These are phyloP conservation scores for Volvox carteri DNA, from an alignment of 163 green algal species.

Conservation along the genomic window DNA sequence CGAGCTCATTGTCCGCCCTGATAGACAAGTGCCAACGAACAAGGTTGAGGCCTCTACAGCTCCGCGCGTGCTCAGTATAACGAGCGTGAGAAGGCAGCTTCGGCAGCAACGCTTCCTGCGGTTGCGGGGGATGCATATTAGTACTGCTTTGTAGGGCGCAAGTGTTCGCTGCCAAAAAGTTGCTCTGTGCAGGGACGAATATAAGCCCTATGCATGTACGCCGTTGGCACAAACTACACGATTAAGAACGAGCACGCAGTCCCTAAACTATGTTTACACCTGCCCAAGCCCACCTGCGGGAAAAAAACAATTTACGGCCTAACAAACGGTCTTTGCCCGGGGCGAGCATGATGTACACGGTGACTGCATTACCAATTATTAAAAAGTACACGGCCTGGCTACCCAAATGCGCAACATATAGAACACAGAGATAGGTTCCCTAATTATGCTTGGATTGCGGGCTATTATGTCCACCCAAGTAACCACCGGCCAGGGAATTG, in stretches of 20 bases:
- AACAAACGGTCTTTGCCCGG: too few relatives aligned
- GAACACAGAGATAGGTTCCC: background rate
- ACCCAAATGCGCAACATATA: background rate
- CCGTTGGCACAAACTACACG: too few relatives aligned
- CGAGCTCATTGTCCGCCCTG: too few relatives aligned
- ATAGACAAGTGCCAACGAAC: slow-evolving; percentile 16
- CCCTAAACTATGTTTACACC: too few relatives aligned
- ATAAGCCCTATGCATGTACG: background rate
- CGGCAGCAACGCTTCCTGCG: slow-evolving; percentile 7
- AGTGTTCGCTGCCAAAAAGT: background rate
- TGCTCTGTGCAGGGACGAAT: background rate
- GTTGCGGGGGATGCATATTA: background rate
- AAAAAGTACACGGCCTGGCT: background rate
- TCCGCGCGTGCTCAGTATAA: slow-evolving; percentile 6
- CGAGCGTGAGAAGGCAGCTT: slow-evolving; percentile 19
- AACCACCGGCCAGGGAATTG: background rate
- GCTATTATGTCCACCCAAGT: background rate
- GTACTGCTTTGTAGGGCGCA: background rate
- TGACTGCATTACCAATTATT: background rate
- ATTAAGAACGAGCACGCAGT: too few relatives aligned
- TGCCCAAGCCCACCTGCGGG: too few relatives aligned
- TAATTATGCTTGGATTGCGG: background rate
- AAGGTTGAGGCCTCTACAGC: slow-evolving; percentile 3
- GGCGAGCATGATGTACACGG: too few relatives aligned
- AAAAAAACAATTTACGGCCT: too few relatives aligned